These are phyloP conservation scores for Elongisporangium anandrum DNA, from an alignment of 352 stramenopile genomes.

Conservation along the genomic window DNA sequence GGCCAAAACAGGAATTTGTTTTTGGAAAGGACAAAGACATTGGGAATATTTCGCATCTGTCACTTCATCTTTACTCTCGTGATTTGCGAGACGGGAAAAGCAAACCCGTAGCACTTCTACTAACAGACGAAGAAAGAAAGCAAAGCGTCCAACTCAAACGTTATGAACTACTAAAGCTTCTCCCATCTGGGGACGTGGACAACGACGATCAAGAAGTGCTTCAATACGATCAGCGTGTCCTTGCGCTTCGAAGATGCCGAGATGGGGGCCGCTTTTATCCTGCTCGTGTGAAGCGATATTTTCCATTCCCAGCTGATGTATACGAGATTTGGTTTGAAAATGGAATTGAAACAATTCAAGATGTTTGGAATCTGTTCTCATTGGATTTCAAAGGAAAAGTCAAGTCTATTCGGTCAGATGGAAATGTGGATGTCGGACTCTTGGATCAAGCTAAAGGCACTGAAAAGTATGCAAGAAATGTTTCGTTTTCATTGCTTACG, in stretches of 20 bases:
- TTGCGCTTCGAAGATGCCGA: constrained; percentile 53
- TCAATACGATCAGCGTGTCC: constrained; percentile 52
- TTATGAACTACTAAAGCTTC: constrained; percentile 50
- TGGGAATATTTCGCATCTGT: constrained; percentile 50
- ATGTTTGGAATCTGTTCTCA: constrained; percentile 56
- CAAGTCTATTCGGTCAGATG: constrained; percentile 38
- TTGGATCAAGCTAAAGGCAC: constrained; percentile 4
- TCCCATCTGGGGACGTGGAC: constrained; percentile 38
- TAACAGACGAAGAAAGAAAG: constrained; percentile 26
- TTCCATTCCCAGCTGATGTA: constrained; percentile 35
- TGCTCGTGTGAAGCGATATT: constrained; percentile 44
- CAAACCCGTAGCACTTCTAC: constrained; percentile 22
- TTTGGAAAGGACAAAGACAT: constrained; percentile 55
- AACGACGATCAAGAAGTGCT: constrained; percentile 47
- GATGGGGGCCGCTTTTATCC: constrained; percentile 59
- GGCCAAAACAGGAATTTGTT: constrained; percentile 59
- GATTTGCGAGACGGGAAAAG: constrained; percentile 36
- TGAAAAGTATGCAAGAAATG: constrained; percentile 19
- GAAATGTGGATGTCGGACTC: constrained; percentile 48
- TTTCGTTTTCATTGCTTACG: constrained; percentile 23
- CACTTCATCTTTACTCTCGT: constrained; percentile 63
- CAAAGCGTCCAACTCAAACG: constrained; percentile 33
- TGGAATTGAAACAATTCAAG: constrained; percentile 47
- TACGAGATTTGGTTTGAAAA: constrained; percentile 61
- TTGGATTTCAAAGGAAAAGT: constrained; percentile 53